Percentiles rank a stretch among this genome's conserved stretches.
Evolutionary conservation across 169 alveolate genomes (phyloP).

Genomic region (Plasmodium ovale): DNA sequence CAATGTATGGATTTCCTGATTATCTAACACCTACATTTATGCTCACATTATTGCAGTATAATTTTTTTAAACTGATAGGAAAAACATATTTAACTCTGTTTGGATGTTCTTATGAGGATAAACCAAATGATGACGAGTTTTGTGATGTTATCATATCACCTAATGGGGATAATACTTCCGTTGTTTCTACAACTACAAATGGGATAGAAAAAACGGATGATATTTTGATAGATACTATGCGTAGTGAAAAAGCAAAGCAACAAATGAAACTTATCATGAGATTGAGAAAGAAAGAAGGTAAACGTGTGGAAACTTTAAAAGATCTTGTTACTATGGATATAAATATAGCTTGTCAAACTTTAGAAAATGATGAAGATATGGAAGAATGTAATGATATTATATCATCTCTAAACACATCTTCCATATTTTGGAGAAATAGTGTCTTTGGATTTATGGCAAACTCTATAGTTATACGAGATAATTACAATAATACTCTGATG

Average conservation of each 20-base stretch:
- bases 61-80: slow-evolving; percentile 34
- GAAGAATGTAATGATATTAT: slow-evolving; percentile 71
- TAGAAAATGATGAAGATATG: slow-evolving; percentile 69
- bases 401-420: slow-evolving; percentile 52
- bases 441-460: slow-evolving; percentile 72
- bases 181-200: no score
- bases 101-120: slow-evolving; percentile 52
- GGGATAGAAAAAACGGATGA: not conserved
- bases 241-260: slow-evolving; percentile 3
- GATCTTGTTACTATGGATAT: slow-evolving; percentile 22
- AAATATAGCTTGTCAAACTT: slow-evolving; percentile 39
- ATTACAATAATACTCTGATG: slow-evolving; percentile 34
- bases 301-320: slow-evolving; percentile 8
- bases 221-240: not conserved
- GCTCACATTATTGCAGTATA: slow-evolving; percentile 54
- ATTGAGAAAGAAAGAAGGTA: slow-evolving; percentile 12
- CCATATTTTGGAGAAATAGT: slow-evolving; percentile 74
- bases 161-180: no score
- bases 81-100: slow-evolving; percentile 27
- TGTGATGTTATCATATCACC: no score
- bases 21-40: slow-evolving; percentile 41
- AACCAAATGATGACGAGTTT: not conserved
- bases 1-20: slow-evolving; percentile 59
- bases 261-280: slow-evolving; percentile 40
- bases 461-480: slow-evolving; percentile 32